A percentile compares a stretch with the other conserved stretches of the same genome.
These are phyloP conservation scores for Clavaria fumosa DNA, from an alignment of 768 basidiomycete species.

Conservation along the genomic window DNA sequence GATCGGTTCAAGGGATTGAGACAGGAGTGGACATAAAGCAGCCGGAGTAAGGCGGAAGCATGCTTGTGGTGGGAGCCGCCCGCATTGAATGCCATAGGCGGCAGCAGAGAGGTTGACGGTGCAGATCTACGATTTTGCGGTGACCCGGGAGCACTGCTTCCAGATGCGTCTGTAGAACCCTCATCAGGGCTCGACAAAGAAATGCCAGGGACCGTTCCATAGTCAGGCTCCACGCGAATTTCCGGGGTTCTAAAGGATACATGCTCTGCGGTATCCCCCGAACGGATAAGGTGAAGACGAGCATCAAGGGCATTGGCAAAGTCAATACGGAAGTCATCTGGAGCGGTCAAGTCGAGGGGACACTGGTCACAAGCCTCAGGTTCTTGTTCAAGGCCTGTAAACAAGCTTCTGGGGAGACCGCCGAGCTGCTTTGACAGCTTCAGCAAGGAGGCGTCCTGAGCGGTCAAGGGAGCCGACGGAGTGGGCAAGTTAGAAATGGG, in stretches of 20 bases:
- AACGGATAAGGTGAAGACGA: slow-evolving; percentile 30
- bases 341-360: slow-evolving; percentile 35
- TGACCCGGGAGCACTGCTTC: too few species aligned
- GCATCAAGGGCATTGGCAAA: slow-evolving; percentile 38
- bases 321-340: slow-evolving; percentile 30
- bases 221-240: slow-evolving; percentile 21
- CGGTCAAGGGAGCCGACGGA: slow-evolving; percentile 23
- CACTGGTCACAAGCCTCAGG: slow-evolving; percentile 29
- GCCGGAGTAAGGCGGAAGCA: slow-evolving; percentile 45
- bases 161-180: too few species aligned
- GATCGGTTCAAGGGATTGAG: slow-evolving; percentile 62
- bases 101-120: slow-evolving; percentile 26
- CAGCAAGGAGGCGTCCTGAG: slow-evolving; percentile 33
- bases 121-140: slow-evolving; percentile 12
- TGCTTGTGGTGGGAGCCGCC: slow-evolving; percentile 43
- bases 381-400: slow-evolving; percentile 34
- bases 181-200: slow-evolving; percentile 25
- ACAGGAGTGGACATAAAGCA: slow-evolving; percentile 54
- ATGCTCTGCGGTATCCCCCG: slow-evolving; percentile 19
- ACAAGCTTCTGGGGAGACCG: slow-evolving; percentile 35
- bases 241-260: slow-evolving; percentile 23
- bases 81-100: slow-evolving; percentile 29
- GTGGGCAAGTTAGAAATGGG: slow-evolving; percentile 33
- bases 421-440: slow-evolving; percentile 40
- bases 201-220: slow-evolving; percentile 18